Evolutionary conservation across 768 basidiomycete genomes (phyloP), one percentile per base, ranked within the genome.

Genomic region (Mycena sanguinolenta): DNA sequence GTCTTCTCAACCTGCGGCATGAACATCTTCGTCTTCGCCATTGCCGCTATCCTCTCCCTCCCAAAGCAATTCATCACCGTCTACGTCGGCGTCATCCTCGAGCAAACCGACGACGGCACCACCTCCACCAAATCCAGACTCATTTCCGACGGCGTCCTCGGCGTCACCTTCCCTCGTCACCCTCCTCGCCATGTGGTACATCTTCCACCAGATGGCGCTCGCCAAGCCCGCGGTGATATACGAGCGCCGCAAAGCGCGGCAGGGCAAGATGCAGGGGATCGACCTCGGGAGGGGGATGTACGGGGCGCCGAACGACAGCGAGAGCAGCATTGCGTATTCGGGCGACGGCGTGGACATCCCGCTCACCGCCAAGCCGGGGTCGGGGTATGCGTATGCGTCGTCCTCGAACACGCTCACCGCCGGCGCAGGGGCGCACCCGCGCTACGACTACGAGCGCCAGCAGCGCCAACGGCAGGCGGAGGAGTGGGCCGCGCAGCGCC

Each of bases 21-120:
- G 92, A 83, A 84, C 67, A 91, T 96, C 72, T 82, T 90, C 75
- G 85, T 90, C 32, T 98, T 97, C 80, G 83, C 88, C 59, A 69
- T 94, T 9, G 95, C 96, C 27, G 92, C 95, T 5, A 81, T 96
- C 73, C 82, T 96, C 21, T 94, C 95, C 23, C 80, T 95, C 77
- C 96, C 96, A 9, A 97, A 97, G 77, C 96, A 98, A 79, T 92
- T 98, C 74, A 88, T 95, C 73, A 94, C 93, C 10, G 96, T 98
- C 16, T 98, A 98, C 76, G 87, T 97, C 19, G 96, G 96, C 39
- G 95, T 94, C 34, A 84, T 93, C 32, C 78, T 95, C n/a, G 88
- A 92, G 71, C 82, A 87, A 63, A 5, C 32, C 32, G 32, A 34
- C 32, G 32, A 34, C 32, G 32, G 84, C 21, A 76, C 71, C 23